A percentile compares a stretch with the other conserved stretches of the same genome.
These are phyloP conservation scores for Carex myosuroides DNA, from an alignment of 176 grass and related monocot species.

Conservation along the genomic window DNA sequence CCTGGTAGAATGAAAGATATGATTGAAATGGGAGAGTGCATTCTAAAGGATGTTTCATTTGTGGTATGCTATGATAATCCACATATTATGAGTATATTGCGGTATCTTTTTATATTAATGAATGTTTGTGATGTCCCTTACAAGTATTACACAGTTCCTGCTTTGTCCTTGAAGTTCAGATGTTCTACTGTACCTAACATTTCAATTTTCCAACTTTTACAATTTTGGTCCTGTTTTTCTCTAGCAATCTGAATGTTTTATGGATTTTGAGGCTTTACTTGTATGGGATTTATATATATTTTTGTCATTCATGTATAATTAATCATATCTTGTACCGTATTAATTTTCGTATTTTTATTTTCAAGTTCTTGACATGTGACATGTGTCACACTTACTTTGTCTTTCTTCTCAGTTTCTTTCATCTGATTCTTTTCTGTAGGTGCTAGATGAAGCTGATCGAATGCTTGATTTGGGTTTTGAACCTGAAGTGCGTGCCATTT, in stretches of 20 bases:
- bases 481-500: constrained; percentile 92
- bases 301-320: not conserved
- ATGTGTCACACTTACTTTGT: not conserved
- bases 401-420: not conserved
- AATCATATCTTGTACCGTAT: not conserved
- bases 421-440: constrained; percentile 33
- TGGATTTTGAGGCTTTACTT: not conserved
- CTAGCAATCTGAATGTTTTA: not conserved
- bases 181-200: not conserved
- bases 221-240: not conserved
- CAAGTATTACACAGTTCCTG: not conserved
- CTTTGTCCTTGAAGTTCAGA: not conserved
- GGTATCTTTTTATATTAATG: not conserved
- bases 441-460: constrained; percentile 98
- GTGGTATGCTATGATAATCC: constrained; percentile 48
- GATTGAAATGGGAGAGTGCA: constrained; percentile 83
- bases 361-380: not conserved
- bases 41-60: constrained; percentile 72
- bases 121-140: not conserved
- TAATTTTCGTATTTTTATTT: not conserved
- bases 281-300: not conserved
- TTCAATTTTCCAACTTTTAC: not conserved
- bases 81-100: not conserved
- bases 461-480: constrained; percentile 99
- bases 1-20: constrained; percentile 97